Evolutionary conservation across 2,329 filamentous ascomycete species (phyloP), one percentile per base, ranked within the genome.

Genomic region (Aureobasidium sp.): DNA sequence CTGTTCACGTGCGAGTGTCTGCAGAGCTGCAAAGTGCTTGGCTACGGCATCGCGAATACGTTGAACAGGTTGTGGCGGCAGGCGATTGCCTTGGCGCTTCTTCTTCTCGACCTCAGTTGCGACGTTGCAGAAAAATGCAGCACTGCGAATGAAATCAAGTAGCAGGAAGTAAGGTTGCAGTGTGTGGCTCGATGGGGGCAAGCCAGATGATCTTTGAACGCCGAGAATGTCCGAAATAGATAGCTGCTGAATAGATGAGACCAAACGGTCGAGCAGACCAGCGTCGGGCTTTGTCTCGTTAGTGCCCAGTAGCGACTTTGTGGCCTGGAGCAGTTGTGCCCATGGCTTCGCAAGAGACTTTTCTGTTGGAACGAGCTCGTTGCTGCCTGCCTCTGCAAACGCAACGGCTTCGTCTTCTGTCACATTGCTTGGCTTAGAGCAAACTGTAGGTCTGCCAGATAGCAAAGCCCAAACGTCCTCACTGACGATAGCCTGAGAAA

Each of bases 111-210:
- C 32, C 13, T 56, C 27, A 24, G 44, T 62, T 63, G 67, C 68
- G 0, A 68, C 63, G 12, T 63, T 63, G 32, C 65, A 39, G 29
- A 70, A 61, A 36, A 66, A 66, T 46, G 68, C 66, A 10, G 69
- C 63, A 43, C 63, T 65, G 63, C 72, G 70, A 44, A 70, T 59
- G 62, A 66, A 64, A 44, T 66, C 62, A 63, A 70, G 71, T 57
- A 67, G 66, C 59, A 32, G 57, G 63, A 26, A 70, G 64, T 34
- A 61, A 34, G 36, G 66, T 52, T 34, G 68, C 36, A 69, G 63
- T 6, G 50, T 24, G 8, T 64, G 60, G 9, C 61, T 29, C 26
- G 52, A 41, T 20, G 63, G 39, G 9, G 46, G 32, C 26, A 63
- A 24, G 15, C 63, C 47, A 8, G 63, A 24, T 24, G 68, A 64